Percentiles rank a stretch among this genome's conserved stretches.
phyloP scores from a whole-genome alignment of 2,329 filamentous ascomycete species.

The Arthrobotrys conoides region DNA sequence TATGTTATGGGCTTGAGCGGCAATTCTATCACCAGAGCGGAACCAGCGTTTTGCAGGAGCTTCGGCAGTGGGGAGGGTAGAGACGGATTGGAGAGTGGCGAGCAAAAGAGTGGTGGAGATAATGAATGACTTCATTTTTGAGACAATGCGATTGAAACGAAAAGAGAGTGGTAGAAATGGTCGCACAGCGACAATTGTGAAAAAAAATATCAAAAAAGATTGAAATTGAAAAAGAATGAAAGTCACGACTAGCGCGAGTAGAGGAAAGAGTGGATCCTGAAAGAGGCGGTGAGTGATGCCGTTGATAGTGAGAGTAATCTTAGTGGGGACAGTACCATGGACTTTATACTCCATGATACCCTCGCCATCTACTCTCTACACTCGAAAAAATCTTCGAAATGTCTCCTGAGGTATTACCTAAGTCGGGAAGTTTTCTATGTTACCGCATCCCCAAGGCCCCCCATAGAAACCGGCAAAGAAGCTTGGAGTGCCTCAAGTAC shows the following conservation, averaged over 20 bases:
- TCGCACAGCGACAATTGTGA: constrained; percentile 45
- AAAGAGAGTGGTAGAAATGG: constrained; percentile 15
- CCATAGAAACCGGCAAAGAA: background rate
- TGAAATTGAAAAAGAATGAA: constrained; percentile 21
- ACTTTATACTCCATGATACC: constrained; percentile 3
- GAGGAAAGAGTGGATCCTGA: constrained; percentile 1
- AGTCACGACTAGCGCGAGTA: constrained; percentile 50
- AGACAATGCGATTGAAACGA: background rate
- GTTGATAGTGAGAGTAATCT: background rate
- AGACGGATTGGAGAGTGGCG: background rate
- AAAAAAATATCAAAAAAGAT: constrained; percentile 23
- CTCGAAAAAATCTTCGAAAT: background rate
- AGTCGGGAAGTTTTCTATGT: constrained; percentile 2
- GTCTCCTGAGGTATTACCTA: background rate
- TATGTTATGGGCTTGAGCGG: constrained; percentile 29
- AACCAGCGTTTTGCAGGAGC: background rate
- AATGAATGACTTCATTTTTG: constrained; percentile 45
- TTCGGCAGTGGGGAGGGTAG: background rate
- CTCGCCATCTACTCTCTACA: background rate
- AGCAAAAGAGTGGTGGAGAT: constrained; percentile 28
- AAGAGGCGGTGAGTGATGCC: background rate
- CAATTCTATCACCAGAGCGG: constrained; percentile 18
- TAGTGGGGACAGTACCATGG: background rate
- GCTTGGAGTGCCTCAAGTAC: constrained; percentile 1
- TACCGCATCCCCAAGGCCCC: background rate